Conservation (phyloP, 495 filamentous ascomycete genomes). For the Wilcoxina mikolae region DNA sequence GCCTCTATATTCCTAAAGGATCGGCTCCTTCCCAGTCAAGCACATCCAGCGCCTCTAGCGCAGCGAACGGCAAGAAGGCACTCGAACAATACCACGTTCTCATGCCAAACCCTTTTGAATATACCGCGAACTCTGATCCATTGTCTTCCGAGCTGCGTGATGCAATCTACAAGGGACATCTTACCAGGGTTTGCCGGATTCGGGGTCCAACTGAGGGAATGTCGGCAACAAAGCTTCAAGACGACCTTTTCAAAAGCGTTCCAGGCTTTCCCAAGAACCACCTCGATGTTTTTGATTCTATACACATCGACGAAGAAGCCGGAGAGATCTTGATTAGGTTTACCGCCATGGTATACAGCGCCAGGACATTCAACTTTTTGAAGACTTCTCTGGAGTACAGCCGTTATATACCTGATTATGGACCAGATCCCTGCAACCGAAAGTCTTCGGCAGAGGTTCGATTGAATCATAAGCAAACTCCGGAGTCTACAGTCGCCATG, state of each 20-base stretch:
- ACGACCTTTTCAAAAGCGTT: neutral
- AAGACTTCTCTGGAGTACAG: neutral
- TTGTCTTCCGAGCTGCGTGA: neutral
- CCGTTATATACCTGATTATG: neutral
- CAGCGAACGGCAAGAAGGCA: neutral
- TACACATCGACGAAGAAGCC: neutral
- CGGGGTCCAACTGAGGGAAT: neutral
- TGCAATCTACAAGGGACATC: neutral
- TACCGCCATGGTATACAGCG: neutral
- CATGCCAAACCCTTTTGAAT: neutral
- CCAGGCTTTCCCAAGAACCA: neutral
- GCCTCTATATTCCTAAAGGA: neutral
- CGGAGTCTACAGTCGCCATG: no score
- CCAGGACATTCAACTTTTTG: neutral
- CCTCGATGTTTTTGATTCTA: neutral
- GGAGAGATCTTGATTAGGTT: neutral
- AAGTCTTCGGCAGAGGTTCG: no score
- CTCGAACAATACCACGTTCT: neutral
- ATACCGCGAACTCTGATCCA: neutral
- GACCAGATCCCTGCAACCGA: neutral
- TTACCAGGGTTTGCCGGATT: neutral
- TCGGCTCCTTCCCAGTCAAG: neutral
- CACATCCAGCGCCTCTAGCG: neutral
- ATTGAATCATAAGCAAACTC: no score
- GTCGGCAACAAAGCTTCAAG: neutral